phyloP scores from a whole-genome alignment of 768 basidiomycete genomes.

The Rubroboletus pulcherrimus region DNA sequence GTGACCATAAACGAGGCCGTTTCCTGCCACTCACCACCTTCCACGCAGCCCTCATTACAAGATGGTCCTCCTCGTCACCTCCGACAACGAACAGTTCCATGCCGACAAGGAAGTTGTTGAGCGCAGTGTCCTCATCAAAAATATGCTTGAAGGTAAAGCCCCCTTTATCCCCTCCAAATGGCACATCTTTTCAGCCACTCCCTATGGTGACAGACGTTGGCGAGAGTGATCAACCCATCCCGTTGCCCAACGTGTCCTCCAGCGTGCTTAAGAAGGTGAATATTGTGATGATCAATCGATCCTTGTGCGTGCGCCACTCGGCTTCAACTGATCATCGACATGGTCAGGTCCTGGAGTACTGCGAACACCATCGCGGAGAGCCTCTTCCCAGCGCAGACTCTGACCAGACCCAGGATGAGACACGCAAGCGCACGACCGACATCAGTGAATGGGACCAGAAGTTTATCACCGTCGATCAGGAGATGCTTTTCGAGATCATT shows the following conservation, averaged over 20 bases:
- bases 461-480: slow-evolving; percentile 97
- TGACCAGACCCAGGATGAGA: slow-evolving; percentile 84
- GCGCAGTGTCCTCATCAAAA: slow-evolving; percentile 95
- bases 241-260: slow-evolving; percentile 90
- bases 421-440: slow-evolving; percentile 95
- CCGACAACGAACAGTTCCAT: slow-evolving; percentile 92
- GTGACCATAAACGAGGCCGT: slow-evolving; percentile 5
- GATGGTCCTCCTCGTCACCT: slow-evolving; percentile 88
- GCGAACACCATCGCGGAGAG: slow-evolving; percentile 97
- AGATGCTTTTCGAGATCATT: slow-evolving; percentile 99
- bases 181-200: not conserved
- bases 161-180: not conserved
- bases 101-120: slow-evolving; percentile 94
- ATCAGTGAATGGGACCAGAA: slow-evolving; percentile 99
- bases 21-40: slow-evolving; percentile 1
- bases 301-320: not conserved
- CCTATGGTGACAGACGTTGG: slow-evolving; percentile 66
- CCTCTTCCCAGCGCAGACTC: slow-evolving; percentile 86
- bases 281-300: not conserved
- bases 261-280: slow-evolving; percentile 88
- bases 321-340: not conserved
- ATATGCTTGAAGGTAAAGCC: slow-evolving; percentile 92
- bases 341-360: slow-evolving; percentile 93
- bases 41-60: slow-evolving; percentile 19
- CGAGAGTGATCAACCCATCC: slow-evolving; percentile 91